Evolutionary conservation across 139 green algal genomes (phyloP).

Genomic region (Zygnema circumcarinatum): DNA sequence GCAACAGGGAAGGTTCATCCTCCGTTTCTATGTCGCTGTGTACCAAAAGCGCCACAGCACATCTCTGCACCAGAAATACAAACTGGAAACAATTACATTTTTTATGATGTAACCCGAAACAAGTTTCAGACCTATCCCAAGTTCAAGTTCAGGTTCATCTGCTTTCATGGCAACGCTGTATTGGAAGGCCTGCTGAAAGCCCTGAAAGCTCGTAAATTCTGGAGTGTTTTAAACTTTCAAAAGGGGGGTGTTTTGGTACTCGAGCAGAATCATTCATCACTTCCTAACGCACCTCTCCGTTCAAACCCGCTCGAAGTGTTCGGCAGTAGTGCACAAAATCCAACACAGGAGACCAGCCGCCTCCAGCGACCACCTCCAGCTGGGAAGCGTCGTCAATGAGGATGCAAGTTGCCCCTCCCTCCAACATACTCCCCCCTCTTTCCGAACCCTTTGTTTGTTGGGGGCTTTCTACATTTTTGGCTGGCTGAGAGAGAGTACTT

Average conservation of each 20-base stretch:
- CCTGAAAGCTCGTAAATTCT: too few relatives aligned
- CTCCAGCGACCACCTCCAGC: slow-evolving; percentile 32
- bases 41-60: slow-evolving; percentile 18
- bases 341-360: slow-evolving; percentile 1
- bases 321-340: slow-evolving; percentile 39
- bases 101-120: background rate
- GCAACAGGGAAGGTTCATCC: slow-evolving; percentile 14
- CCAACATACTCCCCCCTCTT: too few relatives aligned
- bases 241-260: too few relatives aligned
- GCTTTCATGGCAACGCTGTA: too few relatives aligned
- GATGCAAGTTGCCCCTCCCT: slow-evolving; percentile 13
- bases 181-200: too few relatives aligned
- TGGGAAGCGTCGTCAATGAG: slow-evolving; percentile 33
- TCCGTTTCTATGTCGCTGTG: slow-evolving; percentile 1
- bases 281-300: background rate
- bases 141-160: too few relatives aligned
- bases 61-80: slow-evolving; percentile 15
- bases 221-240: too few relatives aligned
- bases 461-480: background rate
- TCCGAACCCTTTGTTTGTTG: background rate
- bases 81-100: background rate
- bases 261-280: too few relatives aligned
- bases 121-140: too few relatives aligned
- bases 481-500: background rate
- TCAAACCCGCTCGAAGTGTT: background rate